Evolutionary conservation across 2,329 filamentous ascomycete species (phyloP).

Genomic region (Sphaerulina musiva): DNA sequence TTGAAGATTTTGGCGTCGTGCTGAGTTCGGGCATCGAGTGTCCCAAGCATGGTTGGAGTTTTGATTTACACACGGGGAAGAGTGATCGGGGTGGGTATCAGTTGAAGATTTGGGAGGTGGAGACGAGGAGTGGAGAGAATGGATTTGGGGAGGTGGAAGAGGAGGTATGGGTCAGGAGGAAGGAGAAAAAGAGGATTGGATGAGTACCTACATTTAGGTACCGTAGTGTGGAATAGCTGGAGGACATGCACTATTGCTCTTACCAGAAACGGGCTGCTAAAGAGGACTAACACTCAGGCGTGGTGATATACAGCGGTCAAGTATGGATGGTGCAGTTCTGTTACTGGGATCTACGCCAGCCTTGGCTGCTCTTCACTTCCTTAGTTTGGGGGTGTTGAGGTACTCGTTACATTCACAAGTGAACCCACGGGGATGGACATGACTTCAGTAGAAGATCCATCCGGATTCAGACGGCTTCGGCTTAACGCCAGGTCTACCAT

Average conservation of each 20-base stretch:
- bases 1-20: slow-evolving; percentile 63
- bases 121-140: slow-evolving; percentile 36
- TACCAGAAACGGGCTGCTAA: background rate
- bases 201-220: background rate
- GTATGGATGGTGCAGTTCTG: too few relatives aligned
- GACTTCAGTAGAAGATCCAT: too few relatives aligned
- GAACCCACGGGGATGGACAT: too few relatives aligned
- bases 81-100: slow-evolving; percentile 57
- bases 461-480: too few relatives aligned
- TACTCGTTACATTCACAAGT: too few relatives aligned
- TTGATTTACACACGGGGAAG: slow-evolving; percentile 59
- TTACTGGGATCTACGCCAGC: too few relatives aligned
- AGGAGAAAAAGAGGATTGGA: slow-evolving; percentile 25
- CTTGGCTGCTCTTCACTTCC: too few relatives aligned
- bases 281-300: too few relatives aligned
- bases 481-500: too few relatives aligned
- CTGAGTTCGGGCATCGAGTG: slow-evolving; percentile 59
- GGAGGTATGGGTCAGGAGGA: slow-evolving; percentile 33
- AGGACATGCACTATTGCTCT: background rate
- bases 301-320: too few relatives aligned
- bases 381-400: too few relatives aligned
- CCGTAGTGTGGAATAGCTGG: background rate
- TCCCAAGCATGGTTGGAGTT: slow-evolving; percentile 65
- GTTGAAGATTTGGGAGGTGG: slow-evolving; percentile 58
- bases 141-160: slow-evolving; percentile 22